Evolutionary conservation across 805 yeast species (phyloP), one percentile per base, ranked within the genome.

Genomic region (Myxozyma lipomycoides): DNA sequence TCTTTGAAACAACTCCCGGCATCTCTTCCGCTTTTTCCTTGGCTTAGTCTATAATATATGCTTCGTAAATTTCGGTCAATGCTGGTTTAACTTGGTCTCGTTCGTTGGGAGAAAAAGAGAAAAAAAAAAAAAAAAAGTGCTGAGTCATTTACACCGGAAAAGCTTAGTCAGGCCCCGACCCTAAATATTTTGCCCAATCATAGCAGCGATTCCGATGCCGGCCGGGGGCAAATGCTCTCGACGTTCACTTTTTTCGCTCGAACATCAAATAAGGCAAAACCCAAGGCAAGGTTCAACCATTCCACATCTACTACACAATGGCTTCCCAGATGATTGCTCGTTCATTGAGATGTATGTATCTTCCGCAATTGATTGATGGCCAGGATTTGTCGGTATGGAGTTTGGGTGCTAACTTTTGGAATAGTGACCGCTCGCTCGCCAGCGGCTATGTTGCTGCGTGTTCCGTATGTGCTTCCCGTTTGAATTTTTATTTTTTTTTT

Each of bases 241-340:
- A n/a, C n/a, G n/a, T n/a, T n/a, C n/a, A n/a, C n/a, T n/a, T n/a
- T n/a, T n/a, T n/a, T n/a, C n/a, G n/a, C n/a, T n/a, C n/a, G n/a
- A n/a, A n/a, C n/a, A n/a, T n/a, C n/a, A n/a, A n/a, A n/a, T n/a
- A n/a, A n/a, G n/a, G n/a, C n/a, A n/a, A n/a, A n/a, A n/a, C n/a
- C n/a, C n/a, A n/a, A n/a, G n/a, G n/a, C n/a, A n/a, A n/a, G n/a
- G n/a, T n/a, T n/a, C n/a, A n/a, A n/a, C n/a, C n/a, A n/a, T n/a
- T n/a, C n/a, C n/a, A n/a, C n/a, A n/a, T n/a, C n/a, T n/a, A n/a
- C n/a, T n/a, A n/a, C n/a, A 53, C 52, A 44, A 55, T 55, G 59
- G 46, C 52, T 46, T 53, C 59, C 30, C 45, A 36, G 25, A 36
- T 52, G 36, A 45, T 56, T 35, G 46, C 44, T 35, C 52, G 53